These are phyloP conservation scores for Wickerhamomyces bisporus DNA, from an alignment of 805 yeast species.

Conservation along the genomic window DNA sequence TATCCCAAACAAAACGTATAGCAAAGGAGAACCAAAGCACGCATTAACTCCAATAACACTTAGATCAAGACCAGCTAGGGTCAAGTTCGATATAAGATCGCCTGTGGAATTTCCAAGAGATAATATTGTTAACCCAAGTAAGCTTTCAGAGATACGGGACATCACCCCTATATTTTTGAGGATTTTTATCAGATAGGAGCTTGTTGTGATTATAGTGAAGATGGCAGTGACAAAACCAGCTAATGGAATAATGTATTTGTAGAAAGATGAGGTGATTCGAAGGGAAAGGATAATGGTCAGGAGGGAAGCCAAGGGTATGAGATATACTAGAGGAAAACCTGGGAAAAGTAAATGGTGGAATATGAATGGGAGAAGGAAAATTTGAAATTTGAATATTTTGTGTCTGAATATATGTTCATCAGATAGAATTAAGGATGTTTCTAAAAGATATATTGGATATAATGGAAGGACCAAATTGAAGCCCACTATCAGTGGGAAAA, in stretches of 20 bases:
- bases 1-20: slow-evolving; percentile 72
- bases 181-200: slow-evolving; percentile 63
- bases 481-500: not conserved
- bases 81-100: slow-evolving; percentile 77
- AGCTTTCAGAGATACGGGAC: slow-evolving; percentile 63
- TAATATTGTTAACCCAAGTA: slow-evolving; percentile 81
- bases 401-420: slow-evolving; percentile 4
- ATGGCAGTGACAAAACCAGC: slow-evolving; percentile 66
- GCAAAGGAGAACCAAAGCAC: slow-evolving; percentile 88
- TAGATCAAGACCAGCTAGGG: slow-evolving; percentile 75
- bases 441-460: slow-evolving; percentile 4
- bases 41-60: slow-evolving; percentile 93
- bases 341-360: not conserved
- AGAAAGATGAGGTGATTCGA: no score
- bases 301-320: not conserved
- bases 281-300: not conserved
- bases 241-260: slow-evolving; percentile 25
- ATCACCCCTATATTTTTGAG: slow-evolving; percentile 57
- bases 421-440: not conserved
- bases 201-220: slow-evolving; percentile 62
- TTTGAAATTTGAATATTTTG: slow-evolving; percentile 25
- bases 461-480: slow-evolving; percentile 14
- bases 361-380: slow-evolving; percentile 18
- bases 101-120: slow-evolving; percentile 93
- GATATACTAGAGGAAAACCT: not conserved